Conservation (phyloP, 2,329 filamentous ascomycete species). For the Xylaria digitata region DNA sequence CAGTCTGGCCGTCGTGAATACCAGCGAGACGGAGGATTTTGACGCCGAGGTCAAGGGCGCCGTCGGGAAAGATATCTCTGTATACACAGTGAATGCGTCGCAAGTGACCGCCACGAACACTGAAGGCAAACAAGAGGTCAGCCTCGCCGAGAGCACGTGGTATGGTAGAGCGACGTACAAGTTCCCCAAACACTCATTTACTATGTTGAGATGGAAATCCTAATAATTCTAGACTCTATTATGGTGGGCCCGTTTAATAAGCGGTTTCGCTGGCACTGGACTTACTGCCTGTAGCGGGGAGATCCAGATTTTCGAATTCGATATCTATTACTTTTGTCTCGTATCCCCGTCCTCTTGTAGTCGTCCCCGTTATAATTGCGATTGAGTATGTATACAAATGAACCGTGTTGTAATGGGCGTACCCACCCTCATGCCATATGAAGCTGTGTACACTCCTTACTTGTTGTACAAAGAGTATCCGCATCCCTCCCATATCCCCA, state of each 20-base stretch:
- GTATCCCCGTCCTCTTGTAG: background rate
- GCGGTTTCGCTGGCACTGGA: background rate
- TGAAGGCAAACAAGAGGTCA: conserved; percentile 70
- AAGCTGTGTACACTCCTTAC: conserved; percentile 31
- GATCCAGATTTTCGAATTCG: conserved; percentile 14
- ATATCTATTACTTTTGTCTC: conserved; percentile 7
- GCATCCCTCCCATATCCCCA: conserved; percentile 20
- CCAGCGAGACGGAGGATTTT: conserved; percentile 70
- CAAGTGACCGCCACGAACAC: conserved; percentile 71
- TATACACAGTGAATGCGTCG: conserved; percentile 71
- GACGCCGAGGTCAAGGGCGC: conserved; percentile 70
- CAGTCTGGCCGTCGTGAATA: conserved; percentile 78
- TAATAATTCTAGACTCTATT: conserved; percentile 12
- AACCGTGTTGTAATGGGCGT: conserved; percentile 30
- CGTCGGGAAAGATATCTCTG: conserved; percentile 61
- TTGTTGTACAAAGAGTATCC: conserved; percentile 39
- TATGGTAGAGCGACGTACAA: conserved; percentile 69
- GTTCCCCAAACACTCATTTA: conserved; percentile 78
- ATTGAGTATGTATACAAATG: conserved; percentile 45
- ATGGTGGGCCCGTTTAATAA: conserved; percentile 18
- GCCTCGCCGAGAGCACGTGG: conserved; percentile 71
- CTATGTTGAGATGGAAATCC: conserved; percentile 66
- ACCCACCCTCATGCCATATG: conserved; percentile 27
- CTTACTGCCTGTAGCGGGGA: background rate
- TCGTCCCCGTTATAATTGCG: conserved; percentile 16